Base-by-base conservation (phyloP, 179 eudicot genomes). In the Spergularia azorica region DNA sequence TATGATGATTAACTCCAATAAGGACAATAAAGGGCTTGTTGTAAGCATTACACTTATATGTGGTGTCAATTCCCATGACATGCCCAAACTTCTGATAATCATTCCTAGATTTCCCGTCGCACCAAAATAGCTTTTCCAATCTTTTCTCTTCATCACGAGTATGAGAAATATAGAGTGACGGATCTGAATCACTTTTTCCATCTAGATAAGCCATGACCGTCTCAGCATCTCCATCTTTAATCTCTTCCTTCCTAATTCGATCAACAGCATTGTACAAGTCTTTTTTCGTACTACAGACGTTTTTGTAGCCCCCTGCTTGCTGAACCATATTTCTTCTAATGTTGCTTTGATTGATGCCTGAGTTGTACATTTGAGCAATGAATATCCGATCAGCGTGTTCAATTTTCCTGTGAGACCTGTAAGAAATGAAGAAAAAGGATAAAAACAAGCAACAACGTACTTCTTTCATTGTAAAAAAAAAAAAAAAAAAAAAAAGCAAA, bases 31-130 rank as follows among this genome's bases (percentile, higher is more conserved):
- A 54, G 20, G 78, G 70, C 55, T 65, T 51, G 0, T 50, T 38
- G 11, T 73, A 67, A 0, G 36, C 62, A 38, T 74, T 79, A 6
- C 57, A 48, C n/a, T 46, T 26, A 8, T 72, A 79, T 5, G 70
- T 79, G 2, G 60, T 66, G 9, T 79, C 81, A 21, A 79, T 72
- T 2, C 56, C 68, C 6, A 71, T 10, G 3, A 68, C 64, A 2
- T 69, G 38, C 3, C 78, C 55, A 14, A 79, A 68, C 10, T 56
- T 4, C 16, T 21, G 17, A 41, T 74, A 74, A 18, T 79, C 48
- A 2, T 3, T 3, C 0, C 64, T 21, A 7, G 32, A 71, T 0
- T 8, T 38, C 38, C 46, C 14, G 18, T 66, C 54, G 38, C 74
- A 38, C 63, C 74, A 56, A 57, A 57, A 56, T 8, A 71, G 7